phyloP scores from a whole-genome alignment of 148 eudicot genomes.

The Arbutus unedo region DNA sequence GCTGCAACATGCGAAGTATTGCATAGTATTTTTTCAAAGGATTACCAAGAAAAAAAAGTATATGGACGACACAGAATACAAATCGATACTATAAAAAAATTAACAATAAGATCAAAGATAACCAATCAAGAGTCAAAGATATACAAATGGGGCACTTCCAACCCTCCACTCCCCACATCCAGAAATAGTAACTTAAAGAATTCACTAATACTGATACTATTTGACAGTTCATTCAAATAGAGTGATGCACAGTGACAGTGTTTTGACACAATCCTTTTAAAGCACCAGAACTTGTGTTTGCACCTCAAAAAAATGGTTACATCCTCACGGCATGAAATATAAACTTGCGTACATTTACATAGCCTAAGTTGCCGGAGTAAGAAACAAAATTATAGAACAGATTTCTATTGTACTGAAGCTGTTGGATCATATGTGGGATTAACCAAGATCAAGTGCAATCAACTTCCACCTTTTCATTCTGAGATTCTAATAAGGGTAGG shows the following conservation, averaged over 20 bases:
- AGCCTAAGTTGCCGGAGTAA: not conserved
- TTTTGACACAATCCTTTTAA: not conserved
- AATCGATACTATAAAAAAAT: not conserved
- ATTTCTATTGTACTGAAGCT: not conserved
- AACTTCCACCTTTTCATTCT: not conserved
- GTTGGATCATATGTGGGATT: not conserved
- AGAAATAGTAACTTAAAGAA: not conserved
- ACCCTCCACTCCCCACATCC: not conserved
- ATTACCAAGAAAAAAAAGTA: not conserved
- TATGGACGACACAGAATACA: not conserved
- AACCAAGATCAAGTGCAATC: not conserved
- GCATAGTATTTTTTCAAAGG: not conserved
- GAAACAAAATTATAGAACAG: not conserved
- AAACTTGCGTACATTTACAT: not conserved
- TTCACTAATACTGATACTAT: not conserved
- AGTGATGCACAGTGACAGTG: not conserved
- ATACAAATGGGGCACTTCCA: constrained; percentile 1
- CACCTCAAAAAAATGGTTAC: not conserved
- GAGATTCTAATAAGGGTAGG: not conserved
- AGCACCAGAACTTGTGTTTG: not conserved
- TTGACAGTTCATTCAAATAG: not conserved
- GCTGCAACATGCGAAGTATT: constrained; percentile 38
- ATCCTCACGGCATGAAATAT: constrained; percentile 9
- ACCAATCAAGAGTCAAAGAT: not conserved
- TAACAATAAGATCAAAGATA: not conserved